Conservation (phyloP, 1,284 basidiomycete species). For the Abortiporus biennis region DNA sequence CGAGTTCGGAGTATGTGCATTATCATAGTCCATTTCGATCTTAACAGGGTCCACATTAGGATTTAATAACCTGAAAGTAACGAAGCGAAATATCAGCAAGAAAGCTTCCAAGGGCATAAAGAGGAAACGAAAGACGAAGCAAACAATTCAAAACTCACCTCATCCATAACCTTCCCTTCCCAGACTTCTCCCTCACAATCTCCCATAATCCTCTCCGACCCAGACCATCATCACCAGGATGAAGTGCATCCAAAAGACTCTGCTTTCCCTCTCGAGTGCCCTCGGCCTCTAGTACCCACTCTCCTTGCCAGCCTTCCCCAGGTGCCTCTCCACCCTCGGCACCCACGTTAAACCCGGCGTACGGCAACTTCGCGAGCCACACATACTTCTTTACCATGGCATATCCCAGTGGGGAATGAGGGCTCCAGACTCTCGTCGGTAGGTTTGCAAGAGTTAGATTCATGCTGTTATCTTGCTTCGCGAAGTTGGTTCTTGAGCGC, state of each 20-base stretch:
- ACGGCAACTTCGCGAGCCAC: constrained; percentile 54
- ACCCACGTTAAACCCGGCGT: constrained; percentile 28
- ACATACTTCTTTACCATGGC: constrained; percentile 50
- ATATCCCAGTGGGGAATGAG: constrained; percentile 49
- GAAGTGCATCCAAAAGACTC: constrained; percentile 43
- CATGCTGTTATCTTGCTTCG: constrained; percentile 18
- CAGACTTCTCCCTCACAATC: constrained; percentile 54
- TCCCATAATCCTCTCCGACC: constrained; percentile 43
- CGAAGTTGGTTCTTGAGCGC: neutral
- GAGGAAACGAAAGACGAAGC: neutral
- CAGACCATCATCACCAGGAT: constrained; percentile 14
- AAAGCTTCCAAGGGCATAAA: no score
- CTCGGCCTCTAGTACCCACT: constrained; percentile 71
- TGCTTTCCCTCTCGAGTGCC: constrained; percentile 64
- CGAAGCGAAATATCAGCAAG: neutral
- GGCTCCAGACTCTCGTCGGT: constrained; percentile 43
- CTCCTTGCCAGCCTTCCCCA: constrained; percentile 65
- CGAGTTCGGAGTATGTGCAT: neutral
- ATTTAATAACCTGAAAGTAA: constrained; percentile 6
- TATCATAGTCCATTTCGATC: neutral
- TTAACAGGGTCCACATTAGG: constrained; percentile 6
- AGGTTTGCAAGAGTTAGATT: constrained; percentile 40
- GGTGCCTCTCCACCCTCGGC: constrained; percentile 31
- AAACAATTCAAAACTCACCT: constrained; percentile 42
- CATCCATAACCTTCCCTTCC: constrained; percentile 55